Evolutionary conservation across 2,329 filamentous ascomycete species (phyloP).

Genomic region (Trichoderma atrobrunneum): DNA sequence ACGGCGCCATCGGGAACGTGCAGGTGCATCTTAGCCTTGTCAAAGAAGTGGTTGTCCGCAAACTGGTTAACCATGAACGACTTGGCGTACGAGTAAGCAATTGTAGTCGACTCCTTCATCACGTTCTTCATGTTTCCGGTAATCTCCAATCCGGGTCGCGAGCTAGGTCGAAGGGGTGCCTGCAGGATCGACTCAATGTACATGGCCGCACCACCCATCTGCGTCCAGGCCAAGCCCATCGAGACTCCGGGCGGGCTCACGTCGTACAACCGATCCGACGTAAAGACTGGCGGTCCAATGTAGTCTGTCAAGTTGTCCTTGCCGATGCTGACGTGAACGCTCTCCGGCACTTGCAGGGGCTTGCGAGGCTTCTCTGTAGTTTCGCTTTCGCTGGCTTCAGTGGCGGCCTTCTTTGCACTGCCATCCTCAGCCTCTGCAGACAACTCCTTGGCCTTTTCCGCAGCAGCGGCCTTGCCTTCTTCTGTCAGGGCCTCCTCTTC

Average conservation of each 20-base stretch:
- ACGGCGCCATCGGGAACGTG: conserved; percentile 97
- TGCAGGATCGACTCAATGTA: conserved; percentile 98
- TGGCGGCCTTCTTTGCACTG: conserved; percentile 27
- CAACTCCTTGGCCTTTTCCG: conserved; percentile 56
- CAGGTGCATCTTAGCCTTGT: conserved; percentile 90
- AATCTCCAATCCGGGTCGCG: conserved; percentile 77
- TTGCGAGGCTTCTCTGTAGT: conserved; percentile 67
- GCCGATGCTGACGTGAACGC: conserved; percentile 79
- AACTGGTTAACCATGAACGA: conserved; percentile 80
- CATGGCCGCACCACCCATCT: conserved; percentile 91
- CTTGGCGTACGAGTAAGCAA: conserved; percentile 96
- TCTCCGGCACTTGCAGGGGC: conserved; percentile 78
- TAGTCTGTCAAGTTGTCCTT: conserved; percentile 95
- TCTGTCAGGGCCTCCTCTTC: conserved; percentile 81
- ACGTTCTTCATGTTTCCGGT: conserved; percentile 94
- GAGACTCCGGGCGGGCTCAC: conserved; percentile 88
- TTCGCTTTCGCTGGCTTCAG: conserved; percentile 37
- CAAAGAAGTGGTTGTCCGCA: conserved; percentile 90
- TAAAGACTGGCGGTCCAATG: conserved; percentile 93
- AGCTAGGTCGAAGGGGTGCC: conserved; percentile 69
- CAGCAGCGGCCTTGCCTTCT: conserved; percentile 77
- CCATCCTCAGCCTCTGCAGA: conserved; percentile 24
- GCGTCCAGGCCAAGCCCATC: conserved; percentile 98
- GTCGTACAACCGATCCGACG: conserved; percentile 92
- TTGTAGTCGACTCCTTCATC: conserved; percentile 96